Evolutionary conservation across 805 yeast genomes (phyloP), one percentile per base, ranked within the genome.

Genomic region (Metschnikowia chrysomelidarum): DNA sequence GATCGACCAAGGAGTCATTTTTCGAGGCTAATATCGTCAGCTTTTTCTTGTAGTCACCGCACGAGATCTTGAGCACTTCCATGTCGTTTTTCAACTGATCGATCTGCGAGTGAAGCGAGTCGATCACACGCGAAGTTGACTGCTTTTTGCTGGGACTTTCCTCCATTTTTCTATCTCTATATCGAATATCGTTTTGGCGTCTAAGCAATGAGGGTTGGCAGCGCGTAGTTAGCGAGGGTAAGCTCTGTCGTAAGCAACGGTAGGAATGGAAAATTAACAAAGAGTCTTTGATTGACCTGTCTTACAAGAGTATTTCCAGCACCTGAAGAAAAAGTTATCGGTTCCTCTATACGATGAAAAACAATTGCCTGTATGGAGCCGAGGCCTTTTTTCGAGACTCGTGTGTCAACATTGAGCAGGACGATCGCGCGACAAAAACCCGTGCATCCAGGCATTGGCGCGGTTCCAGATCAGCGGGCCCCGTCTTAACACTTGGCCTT

Each of bases 1-100:
- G 84, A 48, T 80, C 87, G 22, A 77, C 69, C 34, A 74, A 62
- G 36, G 71, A 63, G 46, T 75, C 79, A 48, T 79, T 64, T 58
- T 76, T 68, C 50, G 69, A 59, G 44, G 69, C 46, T 34, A 70
- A 50, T 19, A 69, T 60, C 33, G 75, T 69, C 48, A 69, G 63
- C 41, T 79, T 75, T 56, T 77, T 78, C 41, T 69, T 70, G 47
- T 73, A 69, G 40, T 76, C 82, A 19, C 62, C 59, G 35, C 61
- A 63, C 27, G 67, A 64, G 54, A 46, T 47, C 47, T 51, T 64
- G 48, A 55, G 62, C 50, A 36, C 60, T 20, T 64, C 69, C 30
- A 69, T 55, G 44, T 78, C 80, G 7, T 64, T 52, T 46, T 74
- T 76, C 45, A 68, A 54, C 10, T 22, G 29, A 39, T 68, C 74